Evolutionary conservation across 1,139 yeast species (phyloP).

Genomic region (Hyphopichia wangnamkhiaoensis): DNA sequence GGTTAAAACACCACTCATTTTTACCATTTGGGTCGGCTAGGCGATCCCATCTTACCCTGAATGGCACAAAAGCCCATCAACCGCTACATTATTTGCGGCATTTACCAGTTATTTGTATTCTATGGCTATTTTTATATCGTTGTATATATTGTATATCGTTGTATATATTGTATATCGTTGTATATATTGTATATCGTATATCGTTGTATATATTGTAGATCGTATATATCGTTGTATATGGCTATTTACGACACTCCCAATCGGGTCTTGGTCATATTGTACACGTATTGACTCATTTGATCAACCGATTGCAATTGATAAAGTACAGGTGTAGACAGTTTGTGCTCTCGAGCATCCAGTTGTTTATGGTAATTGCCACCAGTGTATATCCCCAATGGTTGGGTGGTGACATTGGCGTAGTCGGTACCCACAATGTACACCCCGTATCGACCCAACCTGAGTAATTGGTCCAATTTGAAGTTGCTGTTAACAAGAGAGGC

Average conservation of each 20-base stretch:
- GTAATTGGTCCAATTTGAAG: neutral
- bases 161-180: too few species aligned
- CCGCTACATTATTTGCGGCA: too few species aligned
- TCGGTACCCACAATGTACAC: neutral
- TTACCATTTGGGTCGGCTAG: too few species aligned
- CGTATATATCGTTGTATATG: too few species aligned
- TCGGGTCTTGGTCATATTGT: neutral
- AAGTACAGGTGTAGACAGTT: neutral
- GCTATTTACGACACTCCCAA: neutral
- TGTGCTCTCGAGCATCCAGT: neutral
- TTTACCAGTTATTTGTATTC: too few species aligned
- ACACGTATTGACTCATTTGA: conserved; percentile 1
- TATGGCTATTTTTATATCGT: too few species aligned
- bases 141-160: too few species aligned
- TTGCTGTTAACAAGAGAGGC: neutral
- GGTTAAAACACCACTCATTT: too few species aligned
- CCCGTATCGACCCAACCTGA: neutral
- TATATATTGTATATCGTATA: too few species aligned
- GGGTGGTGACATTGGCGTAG: neutral
- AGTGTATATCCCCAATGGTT: neutral
- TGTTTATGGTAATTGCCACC: neutral
- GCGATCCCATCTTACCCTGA: too few species aligned
- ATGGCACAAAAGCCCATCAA: too few species aligned
- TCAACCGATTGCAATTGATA: neutral
- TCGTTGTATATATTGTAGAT: neutral